Evolutionary conservation across 1,284 basidiomycete genomes (phyloP).

Genomic region (Trametes polyzona): DNA sequence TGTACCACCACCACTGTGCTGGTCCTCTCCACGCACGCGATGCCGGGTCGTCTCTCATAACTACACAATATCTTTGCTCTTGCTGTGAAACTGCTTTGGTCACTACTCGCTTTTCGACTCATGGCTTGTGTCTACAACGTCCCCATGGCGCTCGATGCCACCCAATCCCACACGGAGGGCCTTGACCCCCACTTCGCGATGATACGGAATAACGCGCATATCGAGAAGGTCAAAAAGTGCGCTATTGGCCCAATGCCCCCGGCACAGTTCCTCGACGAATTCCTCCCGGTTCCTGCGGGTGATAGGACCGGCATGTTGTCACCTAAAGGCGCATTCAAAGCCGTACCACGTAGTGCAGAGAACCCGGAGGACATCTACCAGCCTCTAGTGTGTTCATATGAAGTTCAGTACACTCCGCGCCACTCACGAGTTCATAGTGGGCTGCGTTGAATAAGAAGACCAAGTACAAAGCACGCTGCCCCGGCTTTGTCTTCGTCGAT

Average conservation of each 20-base stretch:
- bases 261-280: not conserved
- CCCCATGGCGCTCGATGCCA: slow-evolving; percentile 7
- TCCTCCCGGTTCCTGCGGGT: not conserved
- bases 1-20: too few species aligned
- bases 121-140: too few species aligned
- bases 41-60: too few species aligned
- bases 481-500: slow-evolving; percentile 9
- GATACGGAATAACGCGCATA: not conserved
- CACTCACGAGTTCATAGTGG: not conserved
- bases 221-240: not conserved
- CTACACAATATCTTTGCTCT: too few species aligned
- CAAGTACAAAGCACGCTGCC: slow-evolving; percentile 4
- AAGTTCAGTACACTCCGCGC: not conserved
- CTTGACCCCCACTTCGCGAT: not conserved
- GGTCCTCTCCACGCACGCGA: too few species aligned
- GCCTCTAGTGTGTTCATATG: not conserved
- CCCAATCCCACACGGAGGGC: not conserved
- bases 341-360: not conserved
- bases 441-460: not conserved
- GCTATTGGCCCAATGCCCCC: slow-evolving; percentile 9
- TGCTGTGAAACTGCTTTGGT: too few species aligned
- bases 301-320: not conserved
- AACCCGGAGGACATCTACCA: not conserved
- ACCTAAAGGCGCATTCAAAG: not conserved
- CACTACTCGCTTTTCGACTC: too few species aligned